Base-by-base conservation (phyloP, 2,329 filamentous ascomycete genomes). In the Penicillium sp. region DNA sequence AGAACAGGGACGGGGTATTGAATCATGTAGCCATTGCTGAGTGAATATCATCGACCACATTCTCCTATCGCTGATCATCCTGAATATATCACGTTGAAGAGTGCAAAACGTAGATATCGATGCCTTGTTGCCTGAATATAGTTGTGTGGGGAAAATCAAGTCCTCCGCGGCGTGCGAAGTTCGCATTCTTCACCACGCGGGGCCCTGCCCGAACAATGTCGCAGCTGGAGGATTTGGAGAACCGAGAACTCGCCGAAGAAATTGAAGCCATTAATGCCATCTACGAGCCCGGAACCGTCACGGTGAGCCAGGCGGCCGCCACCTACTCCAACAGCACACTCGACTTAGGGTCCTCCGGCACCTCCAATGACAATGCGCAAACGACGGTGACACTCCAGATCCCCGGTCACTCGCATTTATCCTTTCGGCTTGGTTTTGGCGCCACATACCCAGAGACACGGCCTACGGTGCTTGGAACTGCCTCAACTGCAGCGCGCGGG, bases 391-490 rank as follows among this genome's bases (percentile, higher is more conserved):
- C 70, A 70, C 78, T 96, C 43, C 79, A 78, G 44, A 78, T 92
- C 2, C 88, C 88, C 0, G 78, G 80, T 25, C 79, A 81, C 18
- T 55, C 54, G 44, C 68, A 75, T 37, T 52, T 74, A 24, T 66
- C 73, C 41, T 71, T 78, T 72, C 40, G 78, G 72, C 24, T 86
- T 35, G 79, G 80, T 20, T 95, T 97, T 59, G 83, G 89, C 0
- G 46, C 68, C 0, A 72, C 79, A 39, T 98, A 98, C 67, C 92
- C 93, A 0, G 79, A 83, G 52, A 80, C 78, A 1, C 83, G 87
- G 5, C 91, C 90, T 1, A 73, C 76, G 7, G 81, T 96, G 24
- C 71, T 91, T 23, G 88, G 88, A 39, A 92, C 87, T 13, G 86
- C 95, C 61, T 88, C 84, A 60, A 86, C 88, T 6, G 89, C 80